Base-by-base conservation (phyloP, 2,329 filamentous ascomycete genomes). In the Colletotrichum cereale region DNA sequence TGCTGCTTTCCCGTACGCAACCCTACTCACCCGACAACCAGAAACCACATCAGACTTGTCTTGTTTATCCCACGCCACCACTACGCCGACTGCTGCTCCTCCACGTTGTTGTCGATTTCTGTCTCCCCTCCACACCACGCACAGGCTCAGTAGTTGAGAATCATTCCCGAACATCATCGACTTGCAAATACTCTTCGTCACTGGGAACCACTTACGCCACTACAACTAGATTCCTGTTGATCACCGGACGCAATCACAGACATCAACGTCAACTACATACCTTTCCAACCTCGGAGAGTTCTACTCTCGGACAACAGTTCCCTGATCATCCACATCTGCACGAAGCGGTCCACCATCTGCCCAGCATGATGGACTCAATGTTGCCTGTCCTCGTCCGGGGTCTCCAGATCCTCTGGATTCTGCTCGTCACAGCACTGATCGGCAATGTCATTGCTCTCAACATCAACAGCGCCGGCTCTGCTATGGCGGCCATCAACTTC, bases 371-470 rank as follows among this genome's bases (percentile, higher is more conserved):
- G 67, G 61, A 78, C 42, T 79, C 78, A 73, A 76, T 86, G 73
- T 77, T 87, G 75, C 83, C 84, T 73, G 79, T 84, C 70, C 77
- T 84, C 75, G 77, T 89, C 75, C 87, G 88, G 75, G 76, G 78
- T 66, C 71, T 84, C 71, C 86, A 89, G 78, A 79, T 90, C 65
- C 77, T 90, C 73, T 85, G 85, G 78, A 83, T 85, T 38, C 76
- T 90, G 52, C 81, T 90, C 74, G 80, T 86, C 66, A 89, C 87
- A 2, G 87, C 84, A 42, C 84, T 90, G 67, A 84, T 89, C 74
- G 88, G 88, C 77, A 90, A 89, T 74, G 85, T 89, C 76, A 88
- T 90, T 71, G 85, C 86, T 62, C 80, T 71, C 76, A 88, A 88
- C 77, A 76, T 81, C 62, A 78, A 83, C 75, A 85, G 83, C 63